phyloP scores from a whole-genome alignment of 129 eudicot species.

The Erigeron canadensis region DNA sequence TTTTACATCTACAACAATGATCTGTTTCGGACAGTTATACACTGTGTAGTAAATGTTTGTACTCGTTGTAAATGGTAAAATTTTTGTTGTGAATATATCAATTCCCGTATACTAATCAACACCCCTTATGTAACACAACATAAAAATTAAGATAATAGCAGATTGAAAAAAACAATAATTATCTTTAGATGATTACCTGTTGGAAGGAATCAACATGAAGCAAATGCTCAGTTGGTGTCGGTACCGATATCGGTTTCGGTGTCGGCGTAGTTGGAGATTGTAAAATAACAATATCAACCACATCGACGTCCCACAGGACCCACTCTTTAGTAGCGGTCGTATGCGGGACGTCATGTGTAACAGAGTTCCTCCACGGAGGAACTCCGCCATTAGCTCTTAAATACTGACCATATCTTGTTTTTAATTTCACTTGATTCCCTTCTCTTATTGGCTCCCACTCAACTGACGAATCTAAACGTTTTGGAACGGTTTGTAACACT shows the following conservation, averaged over 20 bases:
- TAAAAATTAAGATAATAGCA: no score
- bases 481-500: slow-evolving; percentile 63
- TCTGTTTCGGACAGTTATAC: no score
- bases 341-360: slow-evolving; percentile 68
- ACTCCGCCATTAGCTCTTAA: slow-evolving; percentile 62
- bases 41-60: no score
- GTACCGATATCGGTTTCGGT: slow-evolving; percentile 36
- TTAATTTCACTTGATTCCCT: slow-evolving; percentile 49
- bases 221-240: no score
- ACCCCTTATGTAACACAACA: no score
- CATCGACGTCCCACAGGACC: slow-evolving; percentile 68
- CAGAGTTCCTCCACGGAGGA: slow-evolving; percentile 79
- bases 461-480: slow-evolving; percentile 55
- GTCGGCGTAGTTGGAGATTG: slow-evolving; percentile 39
- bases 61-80: no score
- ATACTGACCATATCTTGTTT: slow-evolving; percentile 60
- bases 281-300: slow-evolving; percentile 47
- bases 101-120: no score
- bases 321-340: slow-evolving; percentile 62
- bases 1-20: no score
- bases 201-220: slow-evolving; percentile 25
- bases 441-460: slow-evolving; percentile 78
- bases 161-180: no score
- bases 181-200: no score
- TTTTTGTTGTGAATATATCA: no score